These are phyloP conservation scores for Ogataea henricii DNA, from an alignment of 805 yeast species.

Conservation along the genomic window DNA sequence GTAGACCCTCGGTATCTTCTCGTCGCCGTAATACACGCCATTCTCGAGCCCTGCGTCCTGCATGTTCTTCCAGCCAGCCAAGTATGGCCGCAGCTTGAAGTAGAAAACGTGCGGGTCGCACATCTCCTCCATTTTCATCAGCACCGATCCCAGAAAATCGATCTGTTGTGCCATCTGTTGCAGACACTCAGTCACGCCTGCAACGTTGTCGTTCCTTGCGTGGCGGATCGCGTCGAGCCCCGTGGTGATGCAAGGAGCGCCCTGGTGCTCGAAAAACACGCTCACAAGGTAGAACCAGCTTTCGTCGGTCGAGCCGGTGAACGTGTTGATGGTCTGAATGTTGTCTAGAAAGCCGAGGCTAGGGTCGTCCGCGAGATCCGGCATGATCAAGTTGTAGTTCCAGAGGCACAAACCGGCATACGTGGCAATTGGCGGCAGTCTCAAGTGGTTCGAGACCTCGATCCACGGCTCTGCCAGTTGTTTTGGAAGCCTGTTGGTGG, in stretches of 20 bases:
- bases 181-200: slow-evolving; percentile 45
- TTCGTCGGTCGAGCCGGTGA: slow-evolving; percentile 89
- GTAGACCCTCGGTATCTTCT: slow-evolving; percentile 52
- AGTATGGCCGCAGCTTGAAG: slow-evolving; percentile 79
- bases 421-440: slow-evolving; percentile 84
- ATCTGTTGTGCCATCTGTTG: slow-evolving; percentile 73
- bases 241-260: slow-evolving; percentile 66
- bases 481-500: slow-evolving; percentile 64
- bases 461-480: slow-evolving; percentile 73
- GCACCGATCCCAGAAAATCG: slow-evolving; percentile 68
- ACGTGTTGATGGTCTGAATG: slow-evolving; percentile 77
- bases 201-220: slow-evolving; percentile 49
- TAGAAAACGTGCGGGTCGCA: slow-evolving; percentile 94
- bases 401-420: slow-evolving; percentile 86
- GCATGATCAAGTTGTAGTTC: slow-evolving; percentile 74
- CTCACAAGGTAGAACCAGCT: slow-evolving; percentile 92
- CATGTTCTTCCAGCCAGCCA: slow-evolving; percentile 97
- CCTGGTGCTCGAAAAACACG: slow-evolving; percentile 80
- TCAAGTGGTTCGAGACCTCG: slow-evolving; percentile 55
- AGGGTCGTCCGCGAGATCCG: slow-evolving; percentile 33
- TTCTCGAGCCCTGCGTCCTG: slow-evolving; percentile 73
- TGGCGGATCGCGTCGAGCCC: slow-evolving; percentile 69
- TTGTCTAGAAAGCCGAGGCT: slow-evolving; percentile 54
- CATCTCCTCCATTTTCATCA: slow-evolving; percentile 87
- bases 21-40: slow-evolving; percentile 80